phyloP scores from a whole-genome alignment of 306 rosid genomes.

The Leucaena leucocephala region DNA sequence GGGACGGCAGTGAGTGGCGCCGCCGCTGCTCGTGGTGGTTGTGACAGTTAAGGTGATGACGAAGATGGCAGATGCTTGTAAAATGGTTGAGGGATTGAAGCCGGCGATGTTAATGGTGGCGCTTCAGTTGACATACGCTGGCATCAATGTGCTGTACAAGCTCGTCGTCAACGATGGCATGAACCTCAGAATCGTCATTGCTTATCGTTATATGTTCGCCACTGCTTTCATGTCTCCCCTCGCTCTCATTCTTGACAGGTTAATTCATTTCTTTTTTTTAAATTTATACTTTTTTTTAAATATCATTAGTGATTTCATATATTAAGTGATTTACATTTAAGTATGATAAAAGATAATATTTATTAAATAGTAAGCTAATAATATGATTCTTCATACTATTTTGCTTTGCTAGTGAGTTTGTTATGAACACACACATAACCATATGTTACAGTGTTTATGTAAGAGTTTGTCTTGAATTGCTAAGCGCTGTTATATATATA shows the following conservation, averaged over 20 bases:
- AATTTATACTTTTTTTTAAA: too few relatives aligned
- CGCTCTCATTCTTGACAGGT: conserved; percentile 68
- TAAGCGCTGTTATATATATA: too few relatives aligned
- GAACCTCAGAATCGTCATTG: conserved; percentile 52
- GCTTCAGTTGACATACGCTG: conserved; percentile 48
- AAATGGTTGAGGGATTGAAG: conserved; percentile 22
- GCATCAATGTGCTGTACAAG: conserved; percentile 60
- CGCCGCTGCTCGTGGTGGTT: not conserved
- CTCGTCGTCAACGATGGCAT: conserved; percentile 64
- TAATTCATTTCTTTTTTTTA: not conserved
- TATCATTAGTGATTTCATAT: too few relatives aligned
- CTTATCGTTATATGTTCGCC: conserved; percentile 68
- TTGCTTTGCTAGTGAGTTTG: not conserved
- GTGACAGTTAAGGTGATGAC: too few relatives aligned
- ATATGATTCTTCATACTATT: not conserved
- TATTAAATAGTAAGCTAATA: too few relatives aligned
- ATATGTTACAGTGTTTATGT: not conserved
- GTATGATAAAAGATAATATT: too few relatives aligned
- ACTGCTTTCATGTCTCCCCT: conserved; percentile 60
- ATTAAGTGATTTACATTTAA: too few relatives aligned
- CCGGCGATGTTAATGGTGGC: conserved; percentile 51
- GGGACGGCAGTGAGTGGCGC: not conserved
- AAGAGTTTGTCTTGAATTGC: not conserved
- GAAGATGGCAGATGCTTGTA: not conserved
- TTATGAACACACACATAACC: not conserved